Percentiles rank a stretch among this genome's conserved stretches.
phyloP scores from a whole-genome alignment of 306 rosid genomes.

The Glycine latifolia region DNA sequence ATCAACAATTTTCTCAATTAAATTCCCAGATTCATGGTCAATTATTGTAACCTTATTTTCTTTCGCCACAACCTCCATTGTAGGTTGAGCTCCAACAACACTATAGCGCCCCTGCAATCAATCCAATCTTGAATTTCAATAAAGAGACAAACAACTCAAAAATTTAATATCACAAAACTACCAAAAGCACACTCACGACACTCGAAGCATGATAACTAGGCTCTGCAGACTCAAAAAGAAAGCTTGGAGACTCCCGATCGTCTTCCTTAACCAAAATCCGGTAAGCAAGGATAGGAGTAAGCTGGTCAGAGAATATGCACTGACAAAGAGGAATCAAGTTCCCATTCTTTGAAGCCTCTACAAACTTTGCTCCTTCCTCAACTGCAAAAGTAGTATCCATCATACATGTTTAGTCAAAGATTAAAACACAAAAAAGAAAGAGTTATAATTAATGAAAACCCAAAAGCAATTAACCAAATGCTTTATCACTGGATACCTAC shows the following conservation, averaged over 20 bases:
- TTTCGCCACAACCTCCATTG: slow-evolving; percentile 82
- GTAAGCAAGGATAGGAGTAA: slow-evolving; percentile 81
- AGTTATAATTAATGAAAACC: not conserved
- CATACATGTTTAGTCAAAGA: not conserved
- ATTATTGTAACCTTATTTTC: slow-evolving; percentile 69
- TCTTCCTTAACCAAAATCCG: slow-evolving; percentile 74
- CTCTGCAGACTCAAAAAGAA: slow-evolving; percentile 86
- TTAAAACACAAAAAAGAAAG: not conserved
- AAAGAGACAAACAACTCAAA: not conserved
- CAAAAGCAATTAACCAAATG: not conserved
- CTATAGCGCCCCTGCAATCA: slow-evolving; percentile 82
- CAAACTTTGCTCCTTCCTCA: slow-evolving; percentile 54
- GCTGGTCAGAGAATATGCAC: slow-evolving; percentile 82
- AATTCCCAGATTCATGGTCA: slow-evolving; percentile 67
- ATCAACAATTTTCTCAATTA: slow-evolving; percentile 64
- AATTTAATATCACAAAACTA: slow-evolving; percentile 22
- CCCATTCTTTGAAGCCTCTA: slow-evolving; percentile 64
- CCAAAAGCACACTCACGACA: slow-evolving; percentile 44
- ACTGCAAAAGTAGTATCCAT: slow-evolving; percentile 40
- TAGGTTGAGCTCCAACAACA: slow-evolving; percentile 79
- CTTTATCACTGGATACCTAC: not conserved
- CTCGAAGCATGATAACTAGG: slow-evolving; percentile 49
- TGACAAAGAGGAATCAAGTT: slow-evolving; percentile 71
- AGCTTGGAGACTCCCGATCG: slow-evolving; percentile 83
- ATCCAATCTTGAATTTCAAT: slow-evolving; percentile 33